These are phyloP conservation scores for Epicoccum sorghinum DNA, from an alignment of 2,329 filamentous ascomycete species.

Conservation along the genomic window DNA sequence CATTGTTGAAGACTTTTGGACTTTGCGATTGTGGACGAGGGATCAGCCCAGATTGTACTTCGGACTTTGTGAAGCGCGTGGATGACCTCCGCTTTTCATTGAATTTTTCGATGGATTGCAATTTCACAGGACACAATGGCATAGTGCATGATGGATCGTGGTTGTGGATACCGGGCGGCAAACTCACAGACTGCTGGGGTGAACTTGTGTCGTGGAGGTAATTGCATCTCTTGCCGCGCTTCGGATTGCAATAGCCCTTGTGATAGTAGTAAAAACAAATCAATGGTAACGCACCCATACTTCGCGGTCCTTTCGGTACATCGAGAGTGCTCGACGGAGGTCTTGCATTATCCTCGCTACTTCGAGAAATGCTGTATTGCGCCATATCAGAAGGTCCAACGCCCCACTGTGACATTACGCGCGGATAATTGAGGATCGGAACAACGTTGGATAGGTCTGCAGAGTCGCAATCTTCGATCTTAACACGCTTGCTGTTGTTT, in stretches of 20 bases:
- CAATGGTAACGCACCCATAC: not conserved
- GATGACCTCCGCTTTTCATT: not conserved
- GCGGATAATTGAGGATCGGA: no score
- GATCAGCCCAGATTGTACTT: not conserved
- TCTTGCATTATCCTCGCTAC: not conserved
- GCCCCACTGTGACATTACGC: no score
- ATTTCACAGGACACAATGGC: conserved; percentile 23
- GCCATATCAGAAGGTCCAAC: no score
- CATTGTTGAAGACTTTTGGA: not conserved
- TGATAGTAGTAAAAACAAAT: conserved; percentile 37
- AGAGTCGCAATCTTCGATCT: not conserved
- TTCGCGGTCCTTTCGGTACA: conserved; percentile 6
- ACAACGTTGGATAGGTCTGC: not conserved
- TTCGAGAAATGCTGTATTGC: no score
- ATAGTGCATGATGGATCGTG: conserved; percentile 16
- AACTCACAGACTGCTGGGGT: conserved; percentile 16
- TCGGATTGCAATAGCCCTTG: conserved; percentile 24
- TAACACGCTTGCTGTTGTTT: not conserved
- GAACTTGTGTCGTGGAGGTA: conserved; percentile 19
- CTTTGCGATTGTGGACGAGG: not conserved
- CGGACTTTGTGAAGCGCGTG: not conserved
- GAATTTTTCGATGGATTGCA: not conserved
- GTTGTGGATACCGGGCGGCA: conserved; percentile 11
- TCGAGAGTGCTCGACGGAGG: not conserved
- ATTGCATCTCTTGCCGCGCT: conserved; percentile 12